phyloP scores from a whole-genome alignment of 306 rosid genomes.

The Begonia masoniana region DNA sequence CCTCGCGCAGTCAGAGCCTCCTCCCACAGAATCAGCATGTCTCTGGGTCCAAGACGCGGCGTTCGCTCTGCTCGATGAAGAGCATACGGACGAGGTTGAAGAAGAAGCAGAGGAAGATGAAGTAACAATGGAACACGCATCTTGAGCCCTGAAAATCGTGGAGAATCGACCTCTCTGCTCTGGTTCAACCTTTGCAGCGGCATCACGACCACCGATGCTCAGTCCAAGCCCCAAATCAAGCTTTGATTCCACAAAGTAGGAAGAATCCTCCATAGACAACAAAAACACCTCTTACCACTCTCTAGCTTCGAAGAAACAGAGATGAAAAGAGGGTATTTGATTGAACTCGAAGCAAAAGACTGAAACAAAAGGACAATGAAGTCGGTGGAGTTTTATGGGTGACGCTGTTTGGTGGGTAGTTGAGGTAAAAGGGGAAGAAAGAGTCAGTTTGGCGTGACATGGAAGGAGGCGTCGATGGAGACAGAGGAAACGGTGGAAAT shows the following conservation, averaged over 20 bases:
- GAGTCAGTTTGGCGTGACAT: too few species aligned
- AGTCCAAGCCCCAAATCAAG: slow-evolving; percentile 78
- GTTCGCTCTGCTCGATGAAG: slow-evolving; percentile 37
- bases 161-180: slow-evolving; percentile 20
- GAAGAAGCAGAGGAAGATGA: slow-evolving; percentile 24
- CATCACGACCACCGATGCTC: slow-evolving; percentile 33
- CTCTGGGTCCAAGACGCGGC: slow-evolving; percentile 51
- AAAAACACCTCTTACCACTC: slow-evolving; percentile 3
- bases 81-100: slow-evolving; percentile 6
- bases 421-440: too few species aligned
- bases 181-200: slow-evolving; percentile 17
- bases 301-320: neutral
- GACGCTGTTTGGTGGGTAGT: too few species aligned
- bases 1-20: slow-evolving; percentile 41
- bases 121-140: slow-evolving; percentile 31
- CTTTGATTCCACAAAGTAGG: slow-evolving; percentile 61
- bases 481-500: too few species aligned
- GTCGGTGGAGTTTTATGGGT: too few species aligned
- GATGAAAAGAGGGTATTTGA: neutral
- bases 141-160: slow-evolving; percentile 65
- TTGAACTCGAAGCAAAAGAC: too few species aligned
- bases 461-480: too few species aligned
- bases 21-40: slow-evolving; percentile 54
- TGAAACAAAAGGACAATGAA: too few species aligned
- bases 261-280: slow-evolving; percentile 79